Evolutionary conservation across 495 filamentous ascomycete genomes (phyloP), one percentile per base, ranked within the genome.

Genomic region (Aspergillus conjunctus): DNA sequence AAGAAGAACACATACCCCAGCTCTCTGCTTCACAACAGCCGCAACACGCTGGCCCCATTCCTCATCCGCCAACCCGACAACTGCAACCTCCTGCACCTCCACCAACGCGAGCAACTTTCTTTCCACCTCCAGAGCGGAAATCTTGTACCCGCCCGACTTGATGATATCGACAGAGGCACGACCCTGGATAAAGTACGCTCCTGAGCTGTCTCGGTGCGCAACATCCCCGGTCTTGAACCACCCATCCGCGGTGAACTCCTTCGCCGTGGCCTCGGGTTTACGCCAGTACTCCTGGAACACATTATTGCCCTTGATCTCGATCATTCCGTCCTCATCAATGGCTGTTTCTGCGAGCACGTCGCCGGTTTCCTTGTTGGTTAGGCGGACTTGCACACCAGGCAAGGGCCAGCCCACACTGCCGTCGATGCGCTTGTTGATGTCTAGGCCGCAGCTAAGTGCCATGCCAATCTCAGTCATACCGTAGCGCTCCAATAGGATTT

Each of bases 181-280:
- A 15, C 76, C 78, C 61, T 79, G 74, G 54, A 80, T 79, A 14
- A 69, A 78, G 54, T 78, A 77, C 7, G 75, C 75, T 7, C 77
- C 77, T 7, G 57, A 64, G n/a, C 55, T 61, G 55, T 78, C 71
- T 8, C 75, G 71, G 11, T 65, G 63, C 9, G 77, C 78, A 1
- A 79, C 72, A 58, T 80, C 78, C n/a, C 78, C 78, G 7, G 78
- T 80, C 66, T 77, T 77, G 65, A 80, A 79, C 77, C 76, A 80
- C 26, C 76, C 78, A 44, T 81, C 79, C 14, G 60, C 45, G 0
- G 74, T 79, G 41, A 79, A 79, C 48, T 76, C 77, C 21, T 75
- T 73, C 9, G 65, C 63, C 4, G 78, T 80, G 0, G 75, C 75
- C 39, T 77, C 74, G 1, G 75, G 73, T 18, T 71, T 74, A 8